Percentiles rank a stretch among this genome's conserved stretches.
Conservation (phyloP, 352 stramenopile genomes). For the Elongisporangium undulatum region DNA sequence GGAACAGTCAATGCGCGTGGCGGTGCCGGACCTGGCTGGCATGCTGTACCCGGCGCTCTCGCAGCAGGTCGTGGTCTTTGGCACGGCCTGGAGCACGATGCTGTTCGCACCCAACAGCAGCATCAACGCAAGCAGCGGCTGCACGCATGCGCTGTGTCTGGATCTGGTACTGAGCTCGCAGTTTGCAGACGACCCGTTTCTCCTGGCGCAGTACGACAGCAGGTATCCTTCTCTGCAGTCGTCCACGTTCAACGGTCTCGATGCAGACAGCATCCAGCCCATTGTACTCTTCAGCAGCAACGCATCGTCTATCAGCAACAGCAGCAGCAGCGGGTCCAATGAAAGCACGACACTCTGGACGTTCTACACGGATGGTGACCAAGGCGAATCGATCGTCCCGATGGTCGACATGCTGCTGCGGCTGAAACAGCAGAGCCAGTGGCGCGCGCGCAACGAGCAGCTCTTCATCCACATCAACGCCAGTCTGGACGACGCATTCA, state of each 20-base stretch:
- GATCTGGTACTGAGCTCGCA: constrained; percentile 21
- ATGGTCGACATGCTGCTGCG: constrained; percentile 24
- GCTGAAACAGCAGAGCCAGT: constrained; percentile 31
- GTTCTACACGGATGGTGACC: constrained; percentile 16
- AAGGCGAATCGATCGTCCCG: neutral
- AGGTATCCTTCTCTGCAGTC: constrained; percentile 11
- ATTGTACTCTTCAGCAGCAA: constrained; percentile 6
- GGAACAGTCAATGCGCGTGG: neutral
- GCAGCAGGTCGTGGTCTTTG: neutral
- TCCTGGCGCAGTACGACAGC: constrained; percentile 21
- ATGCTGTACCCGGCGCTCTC: constrained; percentile 23
- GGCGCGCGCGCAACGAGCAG: constrained; percentile 20
- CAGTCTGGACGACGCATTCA: constrained; percentile 4
- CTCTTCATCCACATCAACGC: constrained; percentile 17
- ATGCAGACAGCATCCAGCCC: constrained; percentile 9
- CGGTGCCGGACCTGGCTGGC: constrained; percentile 21
- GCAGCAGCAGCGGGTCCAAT: neutral
- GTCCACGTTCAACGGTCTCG: constrained; percentile 16
- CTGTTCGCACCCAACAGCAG: neutral
- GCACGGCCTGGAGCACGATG: neutral
- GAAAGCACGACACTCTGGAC: constrained; percentile 18
- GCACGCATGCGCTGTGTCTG: constrained; percentile 17
- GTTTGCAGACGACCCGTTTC: constrained; percentile 22
- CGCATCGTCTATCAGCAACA: neutral
- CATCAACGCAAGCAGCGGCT: neutral